Evolutionary conservation across 2,329 filamentous ascomycete species (phyloP).

Genomic region (Cercospora zeina): DNA sequence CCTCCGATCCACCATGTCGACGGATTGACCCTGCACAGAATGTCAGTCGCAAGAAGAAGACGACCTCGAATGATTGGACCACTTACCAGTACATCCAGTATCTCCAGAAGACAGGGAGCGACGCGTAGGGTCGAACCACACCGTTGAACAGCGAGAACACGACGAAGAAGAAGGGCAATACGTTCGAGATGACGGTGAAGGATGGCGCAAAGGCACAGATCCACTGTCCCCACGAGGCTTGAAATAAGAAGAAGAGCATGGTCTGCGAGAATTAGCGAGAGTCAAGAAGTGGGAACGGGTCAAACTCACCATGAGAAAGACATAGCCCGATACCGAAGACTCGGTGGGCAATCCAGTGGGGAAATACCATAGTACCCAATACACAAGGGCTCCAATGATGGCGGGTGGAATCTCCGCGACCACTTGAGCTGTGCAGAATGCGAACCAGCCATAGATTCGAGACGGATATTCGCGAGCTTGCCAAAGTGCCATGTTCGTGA

Average conservation of each 20-base stretch:
- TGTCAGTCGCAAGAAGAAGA: not conserved
- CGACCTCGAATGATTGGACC: not conserved
- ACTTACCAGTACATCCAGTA: conserved; percentile 66
- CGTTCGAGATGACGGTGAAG: conserved; percentile 75
- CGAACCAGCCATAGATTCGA: conserved; percentile 74
- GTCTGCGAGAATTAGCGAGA: conserved; percentile 39
- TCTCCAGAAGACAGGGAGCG: conserved; percentile 68
- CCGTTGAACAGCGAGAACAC: conserved; percentile 77
- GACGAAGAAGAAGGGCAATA: conserved; percentile 78
- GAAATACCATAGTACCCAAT: conserved; percentile 77
- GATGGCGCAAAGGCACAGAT: conserved; percentile 78
- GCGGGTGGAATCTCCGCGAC: conserved; percentile 71
- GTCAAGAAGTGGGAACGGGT: not conserved
- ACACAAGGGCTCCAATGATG: conserved; percentile 64
- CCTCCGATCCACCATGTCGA: conserved; percentile 72
- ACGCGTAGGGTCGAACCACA: conserved; percentile 66
- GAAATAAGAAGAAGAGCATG: conserved; percentile 75
- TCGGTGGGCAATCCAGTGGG: conserved; percentile 68
- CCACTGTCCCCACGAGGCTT: conserved; percentile 77
- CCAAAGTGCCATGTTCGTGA: conserved; percentile 70
- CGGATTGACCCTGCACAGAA: conserved; percentile 54
- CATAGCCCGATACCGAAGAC: conserved; percentile 67
- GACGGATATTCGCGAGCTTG: conserved; percentile 71
- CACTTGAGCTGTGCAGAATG: conserved; percentile 72
- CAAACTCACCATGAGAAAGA: conserved; percentile 64